These are phyloP conservation scores for Podila clonocystis DNA, from an alignment of 192 early-diverging fungal species.

Conservation along the genomic window DNA sequence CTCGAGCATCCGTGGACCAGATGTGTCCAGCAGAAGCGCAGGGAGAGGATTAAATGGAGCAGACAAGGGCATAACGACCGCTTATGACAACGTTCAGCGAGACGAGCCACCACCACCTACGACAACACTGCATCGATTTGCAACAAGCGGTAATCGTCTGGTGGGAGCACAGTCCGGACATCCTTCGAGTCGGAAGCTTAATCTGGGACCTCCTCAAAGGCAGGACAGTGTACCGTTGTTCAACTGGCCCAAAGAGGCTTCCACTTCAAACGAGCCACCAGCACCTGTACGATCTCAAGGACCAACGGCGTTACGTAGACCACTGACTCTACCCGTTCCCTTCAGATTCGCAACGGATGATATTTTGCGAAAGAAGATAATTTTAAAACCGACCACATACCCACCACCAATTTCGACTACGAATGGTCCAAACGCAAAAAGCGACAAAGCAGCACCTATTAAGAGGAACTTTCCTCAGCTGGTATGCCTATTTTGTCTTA, in stretches of 20 bases:
- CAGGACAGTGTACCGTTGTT: neutral
- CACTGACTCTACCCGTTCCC: constrained; percentile 17
- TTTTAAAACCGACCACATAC: no score
- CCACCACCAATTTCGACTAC: no score
- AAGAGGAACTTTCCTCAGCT: no score
- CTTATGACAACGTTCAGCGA: no score
- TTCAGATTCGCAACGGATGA: constrained; percentile 35
- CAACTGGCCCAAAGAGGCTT: neutral
- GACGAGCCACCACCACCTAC: neutral
- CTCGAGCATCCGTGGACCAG: neutral
- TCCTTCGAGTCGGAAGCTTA: neutral
- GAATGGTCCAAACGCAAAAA: no score
- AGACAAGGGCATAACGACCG: neutral
- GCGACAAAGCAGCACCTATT: no score
- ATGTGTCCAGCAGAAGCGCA: no score
- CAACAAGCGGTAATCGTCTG: neutral
- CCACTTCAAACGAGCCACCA: neutral
- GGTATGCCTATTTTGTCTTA: no score
- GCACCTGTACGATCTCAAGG: neutral
- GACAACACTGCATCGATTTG: neutral
- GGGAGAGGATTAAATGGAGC: neutral
- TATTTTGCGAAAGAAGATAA: constrained; percentile 5
- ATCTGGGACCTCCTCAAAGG: constrained; percentile 17
- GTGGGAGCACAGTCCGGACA: no score
- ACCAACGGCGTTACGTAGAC: neutral